Percentiles rank a stretch among this genome's conserved stretches.
phyloP scores from a whole-genome alignment of 2,329 filamentous ascomycete genomes.

The Xylaria hypoxylon region DNA sequence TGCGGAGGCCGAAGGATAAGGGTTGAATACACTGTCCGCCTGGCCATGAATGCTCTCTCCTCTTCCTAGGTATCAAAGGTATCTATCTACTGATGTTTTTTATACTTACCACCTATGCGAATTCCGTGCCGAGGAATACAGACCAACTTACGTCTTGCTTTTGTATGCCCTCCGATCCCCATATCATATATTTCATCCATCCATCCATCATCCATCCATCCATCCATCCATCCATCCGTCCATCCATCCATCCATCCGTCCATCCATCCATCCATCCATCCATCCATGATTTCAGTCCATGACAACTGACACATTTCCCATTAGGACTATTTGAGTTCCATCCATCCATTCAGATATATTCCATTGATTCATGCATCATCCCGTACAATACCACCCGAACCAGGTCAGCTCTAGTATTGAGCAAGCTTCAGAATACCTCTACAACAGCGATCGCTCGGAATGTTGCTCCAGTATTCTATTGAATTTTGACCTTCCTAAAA shows the following conservation, averaged over 20 bases:
- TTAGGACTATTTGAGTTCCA: constrained; percentile 7
- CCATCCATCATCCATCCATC: constrained; percentile 13
- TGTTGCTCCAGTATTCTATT: too few relatives aligned
- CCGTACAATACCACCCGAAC: constrained; percentile 3
- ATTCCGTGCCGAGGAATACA: constrained; percentile 6
- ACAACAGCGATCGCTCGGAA: neutral
- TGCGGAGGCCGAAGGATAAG: neutral
- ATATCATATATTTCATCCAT: constrained; percentile 21
- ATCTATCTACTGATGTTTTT: constrained; percentile 38
- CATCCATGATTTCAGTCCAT: constrained; percentile 12
- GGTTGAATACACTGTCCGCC: constrained; percentile 10
- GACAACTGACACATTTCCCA: constrained; percentile 3
- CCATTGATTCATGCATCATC: constrained; percentile 1
- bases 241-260: constrained; percentile 15
- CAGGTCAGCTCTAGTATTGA: neutral
- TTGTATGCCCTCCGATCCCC: constrained; percentile 15
- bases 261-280: constrained; percentile 22
- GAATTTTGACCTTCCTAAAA: neutral
- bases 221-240: constrained; percentile 15
- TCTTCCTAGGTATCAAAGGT: constrained; percentile 32
- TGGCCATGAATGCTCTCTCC: constrained; percentile 8
- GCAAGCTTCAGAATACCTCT: neutral
- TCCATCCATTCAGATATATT: constrained; percentile 9
- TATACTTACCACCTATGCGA: constrained; percentile 22
- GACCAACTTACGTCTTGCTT: constrained; percentile 18